These are phyloP conservation scores for Sporothrix schenckii DNA, from an alignment of 2,329 filamentous ascomycete genomes.

Conservation along the genomic window DNA sequence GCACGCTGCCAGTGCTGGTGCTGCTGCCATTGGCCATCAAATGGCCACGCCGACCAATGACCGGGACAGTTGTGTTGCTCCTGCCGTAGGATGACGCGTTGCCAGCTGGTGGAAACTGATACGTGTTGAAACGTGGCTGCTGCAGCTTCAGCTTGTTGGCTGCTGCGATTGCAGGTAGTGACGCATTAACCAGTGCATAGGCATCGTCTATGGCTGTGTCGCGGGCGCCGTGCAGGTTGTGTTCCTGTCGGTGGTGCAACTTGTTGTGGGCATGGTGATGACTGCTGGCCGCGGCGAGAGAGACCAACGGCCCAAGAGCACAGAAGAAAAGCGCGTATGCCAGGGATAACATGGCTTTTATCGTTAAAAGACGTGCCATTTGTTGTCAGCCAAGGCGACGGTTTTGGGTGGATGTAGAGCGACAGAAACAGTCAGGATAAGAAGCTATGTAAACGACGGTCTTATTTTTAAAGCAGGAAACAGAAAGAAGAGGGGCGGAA, in stretches of 20 bases:
- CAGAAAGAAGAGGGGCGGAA: background rate
- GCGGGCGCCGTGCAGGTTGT: too few species aligned
- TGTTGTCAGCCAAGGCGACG: too few species aligned
- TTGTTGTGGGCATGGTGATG: background rate
- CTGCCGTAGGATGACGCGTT: too few species aligned
- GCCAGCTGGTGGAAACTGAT: background rate
- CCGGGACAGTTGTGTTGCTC: background rate
- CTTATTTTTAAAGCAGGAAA: background rate
- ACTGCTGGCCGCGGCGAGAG: too few species aligned
- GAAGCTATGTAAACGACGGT: background rate
- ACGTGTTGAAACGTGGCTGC: slow-evolving; percentile 1
- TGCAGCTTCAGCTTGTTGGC: background rate
- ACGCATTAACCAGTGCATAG: background rate
- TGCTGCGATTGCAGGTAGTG: background rate
- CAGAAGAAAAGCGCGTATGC: too few species aligned
- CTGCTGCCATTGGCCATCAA: background rate
- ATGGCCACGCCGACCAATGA: background rate
- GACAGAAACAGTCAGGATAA: background rate
- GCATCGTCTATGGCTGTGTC: background rate
- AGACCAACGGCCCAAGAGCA: too few species aligned
- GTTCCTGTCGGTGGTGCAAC: background rate
- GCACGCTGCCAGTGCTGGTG: background rate
- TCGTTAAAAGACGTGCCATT: too few species aligned
- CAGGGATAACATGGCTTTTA: too few species aligned
- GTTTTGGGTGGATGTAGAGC: background rate